Conservation (phyloP, 1,284 basidiomycete genomes). For the Trametes hirsuta region DNA sequence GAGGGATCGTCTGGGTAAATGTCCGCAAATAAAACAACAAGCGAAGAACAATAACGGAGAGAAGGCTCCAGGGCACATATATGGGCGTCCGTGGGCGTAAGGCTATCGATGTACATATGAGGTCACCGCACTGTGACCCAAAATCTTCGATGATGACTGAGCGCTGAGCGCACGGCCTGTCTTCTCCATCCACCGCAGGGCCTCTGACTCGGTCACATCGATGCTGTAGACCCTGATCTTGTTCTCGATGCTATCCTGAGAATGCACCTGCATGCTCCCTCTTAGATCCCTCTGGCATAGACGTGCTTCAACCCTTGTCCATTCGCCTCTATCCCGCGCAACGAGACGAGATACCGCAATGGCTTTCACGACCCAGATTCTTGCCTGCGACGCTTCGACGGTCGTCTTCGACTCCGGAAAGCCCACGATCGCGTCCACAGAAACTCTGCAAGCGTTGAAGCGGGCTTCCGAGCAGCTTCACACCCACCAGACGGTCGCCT, state of each 20-base stretch:
- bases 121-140: conserved; percentile 11
- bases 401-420: conserved; percentile 31
- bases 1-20: too few relatives aligned
- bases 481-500: conserved; percentile 61
- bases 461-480: conserved; percentile 31
- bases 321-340: neutral
- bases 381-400: conserved; percentile 31
- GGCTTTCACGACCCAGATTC: conserved; percentile 28
- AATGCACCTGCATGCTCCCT: conserved; percentile 13
- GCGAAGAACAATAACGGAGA: too few relatives aligned
- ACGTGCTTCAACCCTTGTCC: neutral
- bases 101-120: conserved; percentile 5
- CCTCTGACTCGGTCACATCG: conserved; percentile 8
- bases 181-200: neutral
- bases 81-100: neutral
- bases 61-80: neutral
- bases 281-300: conserved; percentile 14
- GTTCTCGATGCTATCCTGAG: neutral
- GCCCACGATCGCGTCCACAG: conserved; percentile 26
- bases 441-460: conserved; percentile 30
- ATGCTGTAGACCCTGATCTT: conserved; percentile 3
- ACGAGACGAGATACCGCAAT: conserved; percentile 14
- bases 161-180: neutral
- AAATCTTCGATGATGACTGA: neutral
- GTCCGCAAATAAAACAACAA: too few relatives aligned